Conservation (phyloP, 163 green algal genomes). For the Coccomyxa subellipsoidea region DNA sequence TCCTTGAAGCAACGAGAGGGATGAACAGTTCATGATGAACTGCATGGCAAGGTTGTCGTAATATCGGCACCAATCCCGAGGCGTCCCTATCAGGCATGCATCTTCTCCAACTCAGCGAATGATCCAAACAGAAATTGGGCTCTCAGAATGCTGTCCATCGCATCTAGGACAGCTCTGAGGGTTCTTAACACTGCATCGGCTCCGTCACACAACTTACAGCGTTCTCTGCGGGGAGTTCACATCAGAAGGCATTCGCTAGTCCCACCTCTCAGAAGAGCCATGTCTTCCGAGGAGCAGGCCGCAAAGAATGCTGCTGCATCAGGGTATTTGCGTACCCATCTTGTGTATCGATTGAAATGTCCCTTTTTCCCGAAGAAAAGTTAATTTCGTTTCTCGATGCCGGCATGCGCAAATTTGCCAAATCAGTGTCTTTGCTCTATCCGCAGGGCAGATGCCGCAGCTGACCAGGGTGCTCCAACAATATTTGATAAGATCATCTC, state of each 20-base stretch:
- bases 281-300: background rate
- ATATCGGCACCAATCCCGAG: no score
- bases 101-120: no score
- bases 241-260: background rate
- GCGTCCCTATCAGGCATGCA: no score
- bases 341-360: no score
- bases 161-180: background rate
- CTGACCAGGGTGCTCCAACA: conserved; percentile 72
- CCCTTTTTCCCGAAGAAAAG: no score
- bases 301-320: conserved; percentile 4
- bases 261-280: background rate
- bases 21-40: no score
- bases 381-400: background rate
- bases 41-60: no score
- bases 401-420: no score
- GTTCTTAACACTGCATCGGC: background rate
- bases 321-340: background rate
- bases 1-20: no score
- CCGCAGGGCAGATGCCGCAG: conserved; percentile 19
- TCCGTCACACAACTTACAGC: background rate
- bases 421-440: background rate
- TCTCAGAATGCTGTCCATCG: background rate
- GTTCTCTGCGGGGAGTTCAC: background rate
- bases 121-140: background rate
- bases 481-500: conserved; percentile 98